Conservation (phyloP, 257 asterid species). For the Petrea volubilis region DNA sequence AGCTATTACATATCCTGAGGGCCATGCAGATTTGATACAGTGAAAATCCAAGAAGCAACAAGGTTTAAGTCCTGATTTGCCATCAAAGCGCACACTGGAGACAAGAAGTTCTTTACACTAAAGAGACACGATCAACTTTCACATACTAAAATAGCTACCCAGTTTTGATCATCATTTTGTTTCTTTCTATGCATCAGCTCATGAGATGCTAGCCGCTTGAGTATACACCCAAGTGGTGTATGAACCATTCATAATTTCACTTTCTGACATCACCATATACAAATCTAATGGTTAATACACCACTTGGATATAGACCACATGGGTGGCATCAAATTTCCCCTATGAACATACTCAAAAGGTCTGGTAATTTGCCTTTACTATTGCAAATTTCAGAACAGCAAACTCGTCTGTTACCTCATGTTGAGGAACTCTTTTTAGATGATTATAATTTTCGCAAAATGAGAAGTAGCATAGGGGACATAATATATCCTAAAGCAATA, state of each 20-base stretch:
- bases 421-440: neutral
- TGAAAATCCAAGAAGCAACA: neutral
- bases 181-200: too few species aligned
- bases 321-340: neutral
- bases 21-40: neutral
- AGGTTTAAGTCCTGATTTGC: neutral
- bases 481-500: neutral
- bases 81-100: too few species aligned
- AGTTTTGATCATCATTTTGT: too few species aligned
- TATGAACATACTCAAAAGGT: neutral
- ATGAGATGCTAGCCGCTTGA: neutral
- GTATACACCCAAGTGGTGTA: neutral
- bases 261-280: neutral
- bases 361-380: neutral
- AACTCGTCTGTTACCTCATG: neutral
- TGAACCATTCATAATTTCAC: neutral
- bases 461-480: neutral
- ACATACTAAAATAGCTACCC: neutral
- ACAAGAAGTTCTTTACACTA: too few species aligned
- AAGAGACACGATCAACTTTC: constrained; percentile 6
- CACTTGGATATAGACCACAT: neutral
- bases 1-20: neutral
- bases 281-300: neutral
- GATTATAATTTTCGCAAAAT: neutral
- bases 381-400: constrained; percentile 10